Evolutionary conservation across 345 rosid genomes (phyloP).

Genomic region (Bruguiera parviflora): DNA sequence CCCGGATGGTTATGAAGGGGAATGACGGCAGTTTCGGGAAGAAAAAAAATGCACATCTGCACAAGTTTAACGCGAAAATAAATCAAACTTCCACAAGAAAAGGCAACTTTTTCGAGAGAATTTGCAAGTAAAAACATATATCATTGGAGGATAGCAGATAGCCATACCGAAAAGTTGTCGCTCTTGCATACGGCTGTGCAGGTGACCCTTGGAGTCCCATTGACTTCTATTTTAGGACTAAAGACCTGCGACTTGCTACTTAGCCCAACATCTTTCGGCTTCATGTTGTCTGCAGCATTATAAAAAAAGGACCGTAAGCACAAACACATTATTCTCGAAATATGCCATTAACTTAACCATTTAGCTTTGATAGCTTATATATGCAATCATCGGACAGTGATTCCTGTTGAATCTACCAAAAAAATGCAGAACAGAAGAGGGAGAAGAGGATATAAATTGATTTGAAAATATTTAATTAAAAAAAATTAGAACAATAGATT

Average conservation of each 20-base stretch:
- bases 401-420: no score
- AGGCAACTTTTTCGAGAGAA: neutral
- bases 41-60: conserved; percentile 67
- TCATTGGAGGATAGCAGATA: neutral
- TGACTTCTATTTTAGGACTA: conserved; percentile 19
- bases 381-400: neutral
- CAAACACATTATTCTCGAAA: neutral
- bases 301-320: neutral
- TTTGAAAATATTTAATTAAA: no score
- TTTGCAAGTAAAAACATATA: neutral
- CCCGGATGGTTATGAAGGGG: conserved; percentile 80
- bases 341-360: neutral
- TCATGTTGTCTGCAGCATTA: conserved; percentile 44
- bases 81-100: conserved; percentile 1
- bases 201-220: conserved; percentile 45
- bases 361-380: neutral
- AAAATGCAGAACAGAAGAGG: no score
- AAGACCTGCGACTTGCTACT: conserved; percentile 41
- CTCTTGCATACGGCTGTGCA: conserved; percentile 51
- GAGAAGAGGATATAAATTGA: no score
- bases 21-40: conserved; percentile 57
- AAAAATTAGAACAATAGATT: no score
- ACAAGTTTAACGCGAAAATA: neutral
- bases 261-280: conserved; percentile 63
- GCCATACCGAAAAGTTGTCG: conserved; percentile 49